Conservation (phyloP, 768 basidiomycete species). For the Lactarius vividus region DNA sequence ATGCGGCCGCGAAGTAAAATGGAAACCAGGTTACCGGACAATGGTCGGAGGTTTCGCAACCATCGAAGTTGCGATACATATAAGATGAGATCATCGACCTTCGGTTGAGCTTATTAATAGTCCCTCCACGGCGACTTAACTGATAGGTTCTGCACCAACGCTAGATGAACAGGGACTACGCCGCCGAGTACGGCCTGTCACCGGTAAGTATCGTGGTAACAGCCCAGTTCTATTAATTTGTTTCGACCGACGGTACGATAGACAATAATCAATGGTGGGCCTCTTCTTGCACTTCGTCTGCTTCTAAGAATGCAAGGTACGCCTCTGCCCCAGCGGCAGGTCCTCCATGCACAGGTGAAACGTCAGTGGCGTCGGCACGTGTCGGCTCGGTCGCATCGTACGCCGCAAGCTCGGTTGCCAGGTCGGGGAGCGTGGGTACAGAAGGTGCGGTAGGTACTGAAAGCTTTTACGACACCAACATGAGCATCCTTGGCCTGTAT, state of each 20-base stretch:
- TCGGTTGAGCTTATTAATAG: not conserved
- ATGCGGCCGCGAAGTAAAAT: not conserved
- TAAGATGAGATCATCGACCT: not conserved
- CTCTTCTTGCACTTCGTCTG: slow-evolving; percentile 42
- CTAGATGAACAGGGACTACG: not conserved
- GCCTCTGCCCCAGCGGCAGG: slow-evolving; percentile 39
- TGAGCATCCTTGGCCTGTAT: slow-evolving; percentile 85
- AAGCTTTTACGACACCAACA: slow-evolving; percentile 82
- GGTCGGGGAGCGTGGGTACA: slow-evolving; percentile 76
- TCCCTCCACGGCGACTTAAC: not conserved
- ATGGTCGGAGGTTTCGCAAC: not conserved
- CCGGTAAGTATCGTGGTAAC: not conserved
- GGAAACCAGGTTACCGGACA: not conserved
- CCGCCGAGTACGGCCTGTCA: not conserved
- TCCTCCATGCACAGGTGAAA: slow-evolving; percentile 4
- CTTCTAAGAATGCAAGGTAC: slow-evolving; percentile 45
- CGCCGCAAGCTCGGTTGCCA: slow-evolving; percentile 82
- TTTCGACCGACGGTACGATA: not conserved
- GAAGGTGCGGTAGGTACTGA: slow-evolving; percentile 70
- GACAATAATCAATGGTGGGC: slow-evolving; percentile 33
- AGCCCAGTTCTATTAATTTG: slow-evolving; percentile 6
- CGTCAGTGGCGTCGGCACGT: slow-evolving; percentile 15
- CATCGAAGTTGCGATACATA: not conserved
- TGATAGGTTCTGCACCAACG: not conserved
- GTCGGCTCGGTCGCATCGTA: slow-evolving; percentile 82